A percentile compares a stretch with the other conserved stretches of the same genome.
phyloP scores from a whole-genome alignment of 306 rosid species.

The Corylus heterophylla region DNA sequence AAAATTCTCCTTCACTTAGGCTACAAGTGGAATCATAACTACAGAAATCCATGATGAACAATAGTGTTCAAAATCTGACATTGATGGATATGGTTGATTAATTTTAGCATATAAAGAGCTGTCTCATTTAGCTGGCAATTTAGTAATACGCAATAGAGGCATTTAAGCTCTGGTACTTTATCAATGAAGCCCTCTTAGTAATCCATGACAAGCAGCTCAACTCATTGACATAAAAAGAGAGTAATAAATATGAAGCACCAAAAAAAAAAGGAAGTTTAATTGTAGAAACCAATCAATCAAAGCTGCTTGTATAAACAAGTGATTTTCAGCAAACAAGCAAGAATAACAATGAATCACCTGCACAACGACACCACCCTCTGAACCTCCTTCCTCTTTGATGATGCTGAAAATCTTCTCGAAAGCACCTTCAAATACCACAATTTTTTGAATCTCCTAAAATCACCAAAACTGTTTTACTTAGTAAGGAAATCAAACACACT shows the following conservation, averaged over 20 bases:
- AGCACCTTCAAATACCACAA: conserved; percentile 95
- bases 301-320: neutral
- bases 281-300: conserved; percentile 2
- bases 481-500: neutral
- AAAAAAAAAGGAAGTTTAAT: neutral
- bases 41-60: neutral
- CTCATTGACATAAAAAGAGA: too few relatives aligned
- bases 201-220: neutral
- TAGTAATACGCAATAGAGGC: conserved; percentile 6
- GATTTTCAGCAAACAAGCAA: conserved; percentile 1
- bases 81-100: neutral
- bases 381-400: conserved; percentile 87
- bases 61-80: neutral
- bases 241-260: neutral
- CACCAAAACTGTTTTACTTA: conserved; percentile 32
- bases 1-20: neutral
- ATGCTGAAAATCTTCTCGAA: conserved; percentile 93
- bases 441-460: conserved; percentile 94
- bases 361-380: conserved; percentile 98
- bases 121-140: neutral
- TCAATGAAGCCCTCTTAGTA: neutral
- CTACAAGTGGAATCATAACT: neutral
- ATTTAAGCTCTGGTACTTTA: conserved; percentile 13
- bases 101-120: neutral
- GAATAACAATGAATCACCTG: conserved; percentile 59